Percentiles rank a stretch among this genome's conserved stretches.
These are phyloP conservation scores for Phtheirospermum japonicum DNA, from an alignment of 257 asterid genomes.

Conservation along the genomic window DNA sequence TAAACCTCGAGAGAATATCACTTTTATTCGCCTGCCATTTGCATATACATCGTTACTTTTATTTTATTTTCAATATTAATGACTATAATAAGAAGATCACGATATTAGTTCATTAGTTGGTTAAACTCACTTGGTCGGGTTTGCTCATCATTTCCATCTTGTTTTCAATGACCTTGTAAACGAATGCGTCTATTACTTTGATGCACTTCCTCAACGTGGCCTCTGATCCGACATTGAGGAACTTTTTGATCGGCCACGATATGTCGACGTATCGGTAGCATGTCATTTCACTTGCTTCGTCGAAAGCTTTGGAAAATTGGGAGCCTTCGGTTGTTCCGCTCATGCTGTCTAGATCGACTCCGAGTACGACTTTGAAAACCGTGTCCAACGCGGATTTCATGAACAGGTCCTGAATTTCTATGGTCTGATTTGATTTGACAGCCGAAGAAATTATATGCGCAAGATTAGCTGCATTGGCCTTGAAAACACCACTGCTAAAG, in stretches of 20 bases:
- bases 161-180: conserved; percentile 43
- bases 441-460: conserved; percentile 40
- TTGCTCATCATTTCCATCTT: conserved; percentile 44
- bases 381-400: conserved; percentile 71
- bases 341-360: conserved; percentile 59
- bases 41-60: too few relatives aligned
- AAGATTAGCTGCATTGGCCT: conserved; percentile 48
- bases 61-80: background rate
- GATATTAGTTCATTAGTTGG: background rate
- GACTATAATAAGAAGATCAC: background rate
- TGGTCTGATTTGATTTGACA: conserved; percentile 31
- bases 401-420: conserved; percentile 58
- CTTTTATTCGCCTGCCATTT: conserved; percentile 42
- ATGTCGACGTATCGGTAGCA: conserved; percentile 48
- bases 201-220: conserved; percentile 49
- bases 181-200: conserved; percentile 49
- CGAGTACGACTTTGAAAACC: conserved; percentile 60
- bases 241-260: conserved; percentile 55
- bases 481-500: conserved; percentile 58
- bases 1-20: conserved; percentile 58
- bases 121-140: conserved; percentile 30
- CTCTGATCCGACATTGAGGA: conserved; percentile 58
- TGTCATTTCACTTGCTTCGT: conserved; percentile 58
- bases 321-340: conserved; percentile 45
- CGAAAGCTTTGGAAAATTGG: conserved; percentile 51